Evolutionary conservation across 192 early-diverging fungal genomes (phyloP), one percentile per base, ranked within the genome.

Genomic region (Spinellus fusiger): DNA sequence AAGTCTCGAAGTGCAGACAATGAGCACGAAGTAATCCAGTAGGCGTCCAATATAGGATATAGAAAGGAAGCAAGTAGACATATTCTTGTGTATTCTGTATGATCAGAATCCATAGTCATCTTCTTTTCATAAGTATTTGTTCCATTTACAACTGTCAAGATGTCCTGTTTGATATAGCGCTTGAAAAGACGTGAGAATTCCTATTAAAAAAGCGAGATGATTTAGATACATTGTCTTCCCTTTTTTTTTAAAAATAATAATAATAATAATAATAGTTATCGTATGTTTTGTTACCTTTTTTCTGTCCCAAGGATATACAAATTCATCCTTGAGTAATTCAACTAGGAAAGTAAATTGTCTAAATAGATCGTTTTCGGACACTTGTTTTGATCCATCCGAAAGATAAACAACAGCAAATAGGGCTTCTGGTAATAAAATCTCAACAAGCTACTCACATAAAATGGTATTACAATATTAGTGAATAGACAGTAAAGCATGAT

Each of bases 11-110:
- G 62, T 26, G 66, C 72, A 0, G 72, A 74, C n/a, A 74, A 54
- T 12, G 72, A 74, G 13, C 72, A 74, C n/a, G 67, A 61, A 0
- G 72, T 74, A 31, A 74, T 65, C 72, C 72, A 74, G 33, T 69
- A 69, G 18, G 62, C 66, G 47, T 74, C 72, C 13, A 74, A 47
- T 0, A 55, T 69, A 0, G 72, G 72, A 49, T 74, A 69, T 66
- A 74, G 25, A 13, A 74, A 62, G 1, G 72, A 74, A 10, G 72
- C 72, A 16, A 68, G 26, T 8, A 74, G 54, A 38, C 62, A 74
- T 4, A 69, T 58, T n/a, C 61, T 62, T 0, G 53, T 59, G 48
- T 69, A 54, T 20, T 65, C 61, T 15, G 31, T 23, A 16, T 56
- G 38, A 31, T 74, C 62, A 16, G 4, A 56, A 3, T 62, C 55